Percentiles rank a stretch among this genome's conserved stretches.
Evolutionary conservation across 208 protist genomes (phyloP).

Genomic region (Trypanosoma lewisi): DNA sequence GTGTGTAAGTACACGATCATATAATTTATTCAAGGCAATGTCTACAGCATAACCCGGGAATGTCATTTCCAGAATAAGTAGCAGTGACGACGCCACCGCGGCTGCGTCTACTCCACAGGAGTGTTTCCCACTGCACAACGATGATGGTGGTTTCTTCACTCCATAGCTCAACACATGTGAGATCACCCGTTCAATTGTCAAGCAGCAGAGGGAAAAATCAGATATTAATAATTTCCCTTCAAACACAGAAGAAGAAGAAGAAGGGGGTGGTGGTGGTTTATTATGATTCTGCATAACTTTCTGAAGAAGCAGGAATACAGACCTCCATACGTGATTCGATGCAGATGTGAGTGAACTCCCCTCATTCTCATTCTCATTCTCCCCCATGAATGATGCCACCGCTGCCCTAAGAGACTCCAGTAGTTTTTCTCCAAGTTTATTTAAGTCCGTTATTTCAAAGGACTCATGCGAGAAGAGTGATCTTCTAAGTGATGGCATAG

Average conservation of each 20-base stretch:
- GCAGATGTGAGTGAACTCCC: not conserved
- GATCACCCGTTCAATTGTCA: constrained; percentile 1
- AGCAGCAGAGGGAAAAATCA: not conserved
- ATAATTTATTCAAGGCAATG: constrained; percentile 9
- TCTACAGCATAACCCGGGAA: not conserved
- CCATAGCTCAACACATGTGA: constrained; percentile 8
- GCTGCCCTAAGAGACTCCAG: not conserved
- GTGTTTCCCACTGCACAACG: no score
- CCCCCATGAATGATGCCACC: no score
- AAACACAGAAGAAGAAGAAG: not conserved
- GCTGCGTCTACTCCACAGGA: not conserved
- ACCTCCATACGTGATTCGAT: constrained; percentile 22
- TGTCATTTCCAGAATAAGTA: constrained; percentile 15
- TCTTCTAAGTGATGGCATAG: not conserved
- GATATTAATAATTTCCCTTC: no score
- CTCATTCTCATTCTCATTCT: no score
- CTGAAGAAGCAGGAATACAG: constrained; percentile 2
- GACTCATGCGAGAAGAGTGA: constrained; percentile 9
- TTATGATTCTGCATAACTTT: constrained; percentile 4
- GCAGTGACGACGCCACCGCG: constrained; percentile 12
- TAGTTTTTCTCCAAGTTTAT: constrained; percentile 8
- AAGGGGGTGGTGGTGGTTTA: no score
- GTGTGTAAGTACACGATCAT: constrained; percentile 1
- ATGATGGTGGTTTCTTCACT: not conserved
- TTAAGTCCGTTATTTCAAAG: constrained; percentile 1